Evolutionary conservation across 164 flowering plant species (phyloP), one percentile per base, ranked within the genome.

Genomic region (Macadamia integrifolia): DNA sequence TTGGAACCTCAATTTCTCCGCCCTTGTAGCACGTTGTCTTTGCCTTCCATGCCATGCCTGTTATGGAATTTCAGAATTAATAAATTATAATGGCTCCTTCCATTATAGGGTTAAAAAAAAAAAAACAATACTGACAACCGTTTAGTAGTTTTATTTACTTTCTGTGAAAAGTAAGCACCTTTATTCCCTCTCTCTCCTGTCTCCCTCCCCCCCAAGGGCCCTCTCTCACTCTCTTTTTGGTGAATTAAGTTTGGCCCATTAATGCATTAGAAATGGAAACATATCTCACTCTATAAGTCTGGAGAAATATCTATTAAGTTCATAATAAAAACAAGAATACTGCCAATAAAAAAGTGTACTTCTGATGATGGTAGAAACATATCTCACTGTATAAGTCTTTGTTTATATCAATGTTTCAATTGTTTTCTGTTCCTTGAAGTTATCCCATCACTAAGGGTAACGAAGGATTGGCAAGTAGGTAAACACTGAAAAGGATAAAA

Each of bases 11-110:
- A 88, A 66, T 78, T 87, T 92, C 81, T 95, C 99, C 35, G 88
- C 90, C 53, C 97, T 75, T 62, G 98, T 85, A 61, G 93, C 96
- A 56, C 98, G 88, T 68, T 92, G 97, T 74, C 97, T 89, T 80
- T 92, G 99, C 80, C 89, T 89, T 74, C 83, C 98, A 83, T 95
- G 99, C 97, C 97, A 95, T 64, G 92, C 85, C 99, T 95, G 78
- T 63, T 9, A 58, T 70, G 29, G 66, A 42, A 17, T 32, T 23
- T 49, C n/a, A 65, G 64, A 29, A 58, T 9, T 23, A 23, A 23
- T 23, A 23, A 23, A 23, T 23, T 23, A 56, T n/a, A 30, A 23
- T 32, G 15, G 52, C 23, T 23, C 23, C 23, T 23, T 23, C 23
- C 23, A 23, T 23, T 23, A 23, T 23, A 23, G 23, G 23, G 23